phyloP scores from a whole-genome alignment of 352 stramenopile species.

The Halophytophthora polymorphica region DNA sequence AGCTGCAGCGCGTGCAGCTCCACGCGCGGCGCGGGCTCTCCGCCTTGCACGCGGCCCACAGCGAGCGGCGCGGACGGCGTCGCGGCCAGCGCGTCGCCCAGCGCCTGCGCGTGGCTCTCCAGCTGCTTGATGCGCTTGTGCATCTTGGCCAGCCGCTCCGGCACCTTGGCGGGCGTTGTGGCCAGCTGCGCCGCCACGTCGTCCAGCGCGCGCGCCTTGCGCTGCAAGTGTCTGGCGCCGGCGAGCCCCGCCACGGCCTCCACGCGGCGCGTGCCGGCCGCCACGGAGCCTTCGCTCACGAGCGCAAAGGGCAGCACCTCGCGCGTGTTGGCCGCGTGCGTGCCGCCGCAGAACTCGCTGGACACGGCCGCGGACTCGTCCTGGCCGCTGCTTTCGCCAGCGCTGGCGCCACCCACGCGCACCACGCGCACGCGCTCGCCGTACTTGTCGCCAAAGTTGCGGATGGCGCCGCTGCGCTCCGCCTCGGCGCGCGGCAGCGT shows the following conservation, averaged over 20 bases:
- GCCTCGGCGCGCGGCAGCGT: constrained; percentile 45
- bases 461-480: constrained; percentile 65
- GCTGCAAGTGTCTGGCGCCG: constrained; percentile 52
- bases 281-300: constrained; percentile 73
- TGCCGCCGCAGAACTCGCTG: constrained; percentile 78
- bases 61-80: constrained; percentile 36
- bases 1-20: constrained; percentile 32
- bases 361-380: constrained; percentile 30
- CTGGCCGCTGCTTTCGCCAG: background rate
- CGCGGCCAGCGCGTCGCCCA: constrained; percentile 47
- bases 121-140: constrained; percentile 72
- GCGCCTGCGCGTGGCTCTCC: constrained; percentile 44
- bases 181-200: constrained; percentile 51
- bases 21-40: constrained; percentile 16
- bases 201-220: constrained; percentile 47
- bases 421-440: constrained; percentile 81
- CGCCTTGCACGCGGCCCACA: constrained; percentile 20
- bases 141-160: constrained; percentile 61
- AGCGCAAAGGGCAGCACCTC: constrained; percentile 72
- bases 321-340: constrained; percentile 47
- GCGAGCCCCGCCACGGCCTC: constrained; percentile 57
- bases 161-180: constrained; percentile 58
- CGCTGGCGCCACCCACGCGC: constrained; percentile 29
- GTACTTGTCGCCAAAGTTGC: constrained; percentile 84
- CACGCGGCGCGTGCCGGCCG: constrained; percentile 72